Base-by-base conservation (phyloP, 495 filamentous ascomycete genomes). In the Lindgomyces ingoldianus region DNA sequence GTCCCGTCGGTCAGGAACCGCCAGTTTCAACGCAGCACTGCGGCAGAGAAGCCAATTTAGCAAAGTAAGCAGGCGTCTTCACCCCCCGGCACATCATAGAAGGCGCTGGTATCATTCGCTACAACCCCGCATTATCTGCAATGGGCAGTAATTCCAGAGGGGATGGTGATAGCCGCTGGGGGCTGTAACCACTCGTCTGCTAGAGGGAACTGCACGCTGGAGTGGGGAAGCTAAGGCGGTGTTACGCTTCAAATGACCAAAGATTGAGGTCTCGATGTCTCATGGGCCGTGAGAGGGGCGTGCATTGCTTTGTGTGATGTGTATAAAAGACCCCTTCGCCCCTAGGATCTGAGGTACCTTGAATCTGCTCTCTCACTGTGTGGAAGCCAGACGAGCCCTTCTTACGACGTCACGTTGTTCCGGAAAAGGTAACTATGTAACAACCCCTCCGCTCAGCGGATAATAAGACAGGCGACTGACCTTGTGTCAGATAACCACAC, bases 141-240 rank as follows among this genome's bases (percentile, higher is more conserved):
- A 21, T 18, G 39, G 48, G 29, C 24, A 26, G 33, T 44, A 9
- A 39, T 60, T 55, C 66, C 61, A 63, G 48, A 60, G 55, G 33
- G 42, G 42, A 54, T 52, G 12, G 48, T 36, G 64, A 60, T 62
- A 54, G 33, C 56, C 54, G 48, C 60, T 30, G 21, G n/a, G 29
- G 25, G 53, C 16, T 39, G 16, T 30, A 18, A 14, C 59, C 60
- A 59, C 36, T 57, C 36, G 49, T 41, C 55, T 33, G 52, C 30
- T 19, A 21, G 25, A 6, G 18, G n/a, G 18, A 53, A n/a, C 41
- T 51, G 56, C 55, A 39, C 18, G 29, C 30, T 33, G 49, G 44
- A 69, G 67, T 62, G 67, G 67, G 67, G 67, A 65, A 65, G 50
- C 51, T 69, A 60, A 53, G 51, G 30, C 39, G 25, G 61, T 60